Evolutionary conservation across 495 filamentous ascomycete genomes (phyloP).

Genomic region (Aspergillus indologenus): DNA sequence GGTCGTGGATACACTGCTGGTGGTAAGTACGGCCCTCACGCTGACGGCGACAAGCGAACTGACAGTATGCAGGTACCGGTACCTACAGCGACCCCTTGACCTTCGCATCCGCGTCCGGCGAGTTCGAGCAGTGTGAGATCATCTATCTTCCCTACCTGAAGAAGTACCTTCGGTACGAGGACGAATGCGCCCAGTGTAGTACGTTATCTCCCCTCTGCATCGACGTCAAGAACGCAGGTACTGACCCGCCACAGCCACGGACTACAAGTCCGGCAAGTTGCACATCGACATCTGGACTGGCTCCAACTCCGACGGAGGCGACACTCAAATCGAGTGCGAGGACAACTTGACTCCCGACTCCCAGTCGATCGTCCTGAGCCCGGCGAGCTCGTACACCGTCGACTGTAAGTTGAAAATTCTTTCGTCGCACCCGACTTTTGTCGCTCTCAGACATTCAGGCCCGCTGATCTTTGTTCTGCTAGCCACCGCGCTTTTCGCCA

Average conservation of each 20-base stretch:
- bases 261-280: conserved; percentile 1
- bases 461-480: neutral
- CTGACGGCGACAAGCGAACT: neutral
- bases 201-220: neutral
- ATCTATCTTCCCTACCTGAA: conserved; percentile 43
- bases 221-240: neutral
- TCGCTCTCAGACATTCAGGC: too few relatives aligned
- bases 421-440: neutral
- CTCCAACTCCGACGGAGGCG: neutral
- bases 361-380: conserved; percentile 1
- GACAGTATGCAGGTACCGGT: conserved; percentile 29
- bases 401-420: neutral
- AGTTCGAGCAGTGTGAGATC: conserved; percentile 42
- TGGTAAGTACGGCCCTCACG: conserved; percentile 7
- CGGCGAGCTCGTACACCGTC: neutral
- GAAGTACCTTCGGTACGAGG: conserved; percentile 43
- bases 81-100: conserved; percentile 46
- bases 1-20: conserved; percentile 31
- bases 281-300: conserved; percentile 12
- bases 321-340: conserved; percentile 1
- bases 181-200: conserved; percentile 24
- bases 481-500: neutral
- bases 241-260: neutral
- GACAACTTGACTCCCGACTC: conserved; percentile 3
- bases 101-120: conserved; percentile 40